Percentiles rank a stretch among this genome's conserved stretches.
These are phyloP conservation scores for Ogataea salicorniae DNA, from an alignment of 805 yeast genomes.

Conservation along the genomic window DNA sequence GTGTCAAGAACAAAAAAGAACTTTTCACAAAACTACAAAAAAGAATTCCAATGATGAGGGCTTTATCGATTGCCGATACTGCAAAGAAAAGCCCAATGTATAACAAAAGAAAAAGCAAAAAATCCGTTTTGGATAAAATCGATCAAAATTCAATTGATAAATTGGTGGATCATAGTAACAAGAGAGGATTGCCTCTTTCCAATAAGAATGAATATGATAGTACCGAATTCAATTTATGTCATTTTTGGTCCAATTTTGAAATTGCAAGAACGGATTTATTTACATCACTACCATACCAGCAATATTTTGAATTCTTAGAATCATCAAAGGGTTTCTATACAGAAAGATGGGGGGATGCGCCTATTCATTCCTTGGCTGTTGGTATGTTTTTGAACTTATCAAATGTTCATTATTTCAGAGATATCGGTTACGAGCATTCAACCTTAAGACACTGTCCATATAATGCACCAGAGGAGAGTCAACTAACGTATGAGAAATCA, in stretches of 20 bases:
- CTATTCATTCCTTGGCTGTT: conserved; percentile 83
- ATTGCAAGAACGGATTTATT: conserved; percentile 81
- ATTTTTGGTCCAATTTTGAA: conserved; percentile 92
- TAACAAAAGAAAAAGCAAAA: conserved; percentile 1
- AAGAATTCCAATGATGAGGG: conserved; percentile 22
- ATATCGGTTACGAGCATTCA: conserved; percentile 84
- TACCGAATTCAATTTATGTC: conserved; percentile 72
- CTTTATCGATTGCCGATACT: conserved; percentile 11
- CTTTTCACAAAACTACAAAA: conserved; percentile 24
- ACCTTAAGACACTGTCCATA: conserved; percentile 80
- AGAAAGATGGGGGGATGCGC: conserved; percentile 98
- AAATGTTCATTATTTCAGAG: conserved; percentile 86
- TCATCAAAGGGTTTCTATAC: conserved; percentile 74
- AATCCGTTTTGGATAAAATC: conserved; percentile 15
- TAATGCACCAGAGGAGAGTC: conserved; percentile 44
- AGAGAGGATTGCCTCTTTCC: conserved; percentile 26
- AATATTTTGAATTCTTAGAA: conserved; percentile 67
- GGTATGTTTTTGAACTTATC: conserved; percentile 64
- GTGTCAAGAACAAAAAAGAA: conserved; percentile 20
- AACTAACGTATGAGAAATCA: conserved; percentile 39
- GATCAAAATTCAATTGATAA: conserved; percentile 31
- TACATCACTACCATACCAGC: conserved; percentile 56
- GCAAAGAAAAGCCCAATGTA: neutral
- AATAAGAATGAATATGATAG: conserved; percentile 56
- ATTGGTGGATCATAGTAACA: conserved; percentile 35